These are phyloP conservation scores for Metarhizium album DNA, from an alignment of 2,329 filamentous ascomycete genomes.

Conservation along the genomic window DNA sequence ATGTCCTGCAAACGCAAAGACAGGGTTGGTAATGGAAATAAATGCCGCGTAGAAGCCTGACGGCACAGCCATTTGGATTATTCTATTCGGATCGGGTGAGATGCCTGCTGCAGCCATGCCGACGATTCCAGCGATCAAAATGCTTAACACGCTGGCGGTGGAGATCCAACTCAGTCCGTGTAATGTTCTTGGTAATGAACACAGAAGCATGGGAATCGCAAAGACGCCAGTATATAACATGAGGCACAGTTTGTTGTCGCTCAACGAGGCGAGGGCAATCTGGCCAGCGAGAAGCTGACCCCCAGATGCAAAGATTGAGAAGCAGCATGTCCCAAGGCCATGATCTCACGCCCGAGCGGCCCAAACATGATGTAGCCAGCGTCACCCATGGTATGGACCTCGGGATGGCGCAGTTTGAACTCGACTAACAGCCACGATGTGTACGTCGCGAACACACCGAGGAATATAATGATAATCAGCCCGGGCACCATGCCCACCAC, in stretches of 20 bases:
- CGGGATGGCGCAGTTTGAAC: conserved; percentile 42
- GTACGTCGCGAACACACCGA: conserved; percentile 39
- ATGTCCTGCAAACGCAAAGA: conserved; percentile 41
- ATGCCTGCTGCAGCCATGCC: conserved; percentile 38
- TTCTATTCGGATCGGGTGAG: conserved; percentile 25
- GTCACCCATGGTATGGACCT: conserved; percentile 48
- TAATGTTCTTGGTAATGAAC: conserved; percentile 37
- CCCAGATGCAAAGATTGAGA: conserved; percentile 39
- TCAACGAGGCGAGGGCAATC: conserved; percentile 35
- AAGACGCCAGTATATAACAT: conserved; percentile 41
- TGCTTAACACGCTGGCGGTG: conserved; percentile 32
- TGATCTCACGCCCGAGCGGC: conserved; percentile 36
- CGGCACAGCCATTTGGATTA: conserved; percentile 25
- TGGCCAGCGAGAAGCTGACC: conserved; percentile 40
- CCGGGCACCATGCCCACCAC: conserved; percentile 42
- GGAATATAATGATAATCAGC: conserved; percentile 37
- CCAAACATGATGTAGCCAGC: conserved; percentile 44
- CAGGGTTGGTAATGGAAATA: conserved; percentile 31
- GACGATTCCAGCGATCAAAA: conserved; percentile 37
- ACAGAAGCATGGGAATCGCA: conserved; percentile 33
- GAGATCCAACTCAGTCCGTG: conserved; percentile 37
- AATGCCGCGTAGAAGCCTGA: conserved; percentile 22
- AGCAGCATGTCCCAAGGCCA: conserved; percentile 39
- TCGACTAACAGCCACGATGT: conserved; percentile 37
- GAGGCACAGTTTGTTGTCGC: conserved; percentile 34